Evolutionary conservation across 768 basidiomycete genomes (phyloP).

Genomic region (Exsudoporus frostii): DNA sequence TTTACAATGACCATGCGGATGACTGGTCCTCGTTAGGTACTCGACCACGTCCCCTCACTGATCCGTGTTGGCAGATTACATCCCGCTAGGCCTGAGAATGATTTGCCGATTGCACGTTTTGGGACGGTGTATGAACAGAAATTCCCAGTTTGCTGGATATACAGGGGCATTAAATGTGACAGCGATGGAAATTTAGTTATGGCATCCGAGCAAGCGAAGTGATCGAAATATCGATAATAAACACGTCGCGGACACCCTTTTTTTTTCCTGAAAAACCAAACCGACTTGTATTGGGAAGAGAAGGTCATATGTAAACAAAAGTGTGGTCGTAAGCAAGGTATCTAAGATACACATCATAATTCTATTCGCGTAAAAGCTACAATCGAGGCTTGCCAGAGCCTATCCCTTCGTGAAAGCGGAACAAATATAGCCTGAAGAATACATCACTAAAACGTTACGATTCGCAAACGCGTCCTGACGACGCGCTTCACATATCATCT

Average conservation of each 20-base stretch:
- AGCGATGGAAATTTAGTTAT: background rate
- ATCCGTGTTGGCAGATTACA: background rate
- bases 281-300: background rate
- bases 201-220: constrained; percentile 1
- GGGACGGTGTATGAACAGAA: background rate
- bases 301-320: constrained; percentile 4
- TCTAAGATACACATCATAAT: constrained; percentile 22
- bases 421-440: constrained; percentile 19
- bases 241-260: background rate
- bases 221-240: background rate
- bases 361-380: constrained; percentile 20
- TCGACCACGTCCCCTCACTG: background rate
- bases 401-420: constrained; percentile 4
- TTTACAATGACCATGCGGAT: background rate
- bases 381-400: constrained; percentile 21
- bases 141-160: background rate
- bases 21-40: background rate
- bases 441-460: constrained; percentile 18
- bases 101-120: background rate
- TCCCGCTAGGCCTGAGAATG: background rate
- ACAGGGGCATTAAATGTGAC: background rate
- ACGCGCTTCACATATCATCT: constrained; percentile 6
- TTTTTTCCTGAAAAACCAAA: background rate
- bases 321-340: constrained; percentile 3
- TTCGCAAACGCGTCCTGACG: constrained; percentile 20